Evolutionary conservation across 1,284 basidiomycete species (phyloP).

Genomic region (Porogramme epimiltina): DNA sequence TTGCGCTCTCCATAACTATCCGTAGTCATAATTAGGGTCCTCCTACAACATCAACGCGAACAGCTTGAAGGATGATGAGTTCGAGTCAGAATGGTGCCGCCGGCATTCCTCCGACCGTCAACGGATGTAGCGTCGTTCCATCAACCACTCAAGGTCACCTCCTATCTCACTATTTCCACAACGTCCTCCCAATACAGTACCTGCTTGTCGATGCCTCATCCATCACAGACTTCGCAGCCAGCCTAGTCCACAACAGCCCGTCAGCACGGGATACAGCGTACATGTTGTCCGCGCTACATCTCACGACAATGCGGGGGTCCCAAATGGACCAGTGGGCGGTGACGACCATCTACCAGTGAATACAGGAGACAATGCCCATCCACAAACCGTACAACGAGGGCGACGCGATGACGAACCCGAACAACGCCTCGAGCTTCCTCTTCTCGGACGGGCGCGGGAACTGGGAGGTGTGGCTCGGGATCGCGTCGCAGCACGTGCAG

Average conservation of each 20-base stretch:
- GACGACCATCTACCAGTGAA: constrained; percentile 23
- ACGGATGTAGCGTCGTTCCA: constrained; percentile 28
- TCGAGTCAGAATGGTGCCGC: constrained; percentile 21
- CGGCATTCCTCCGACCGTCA: constrained; percentile 22
- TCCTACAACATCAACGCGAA: too few species aligned
- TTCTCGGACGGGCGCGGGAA: constrained; percentile 71
- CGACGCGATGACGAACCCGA: constrained; percentile 76
- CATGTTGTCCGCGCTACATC: constrained; percentile 58
- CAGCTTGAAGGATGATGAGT: too few species aligned
- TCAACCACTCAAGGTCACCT: constrained; percentile 34
- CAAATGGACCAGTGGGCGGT: constrained; percentile 22
- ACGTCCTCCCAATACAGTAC: constrained; percentile 67
- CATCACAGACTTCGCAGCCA: constrained; percentile 42
- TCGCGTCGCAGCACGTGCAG: constrained; percentile 57
- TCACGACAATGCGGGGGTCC: too few species aligned
- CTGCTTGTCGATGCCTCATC: constrained; percentile 58
- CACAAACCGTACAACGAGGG: constrained; percentile 43
- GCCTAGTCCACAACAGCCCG: constrained; percentile 44
- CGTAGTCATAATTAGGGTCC: constrained; percentile 12
- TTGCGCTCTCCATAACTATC: constrained; percentile 23
- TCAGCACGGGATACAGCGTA: constrained; percentile 55
- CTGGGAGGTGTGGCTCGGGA: too few species aligned
- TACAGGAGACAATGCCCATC: constrained; percentile 31
- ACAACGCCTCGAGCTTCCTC: constrained; percentile 71
- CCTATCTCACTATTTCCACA: constrained; percentile 44